Base-by-base conservation (phyloP, 2,329 filamentous ascomycete species). In the Cylindrodendrum hubeiense region DNA sequence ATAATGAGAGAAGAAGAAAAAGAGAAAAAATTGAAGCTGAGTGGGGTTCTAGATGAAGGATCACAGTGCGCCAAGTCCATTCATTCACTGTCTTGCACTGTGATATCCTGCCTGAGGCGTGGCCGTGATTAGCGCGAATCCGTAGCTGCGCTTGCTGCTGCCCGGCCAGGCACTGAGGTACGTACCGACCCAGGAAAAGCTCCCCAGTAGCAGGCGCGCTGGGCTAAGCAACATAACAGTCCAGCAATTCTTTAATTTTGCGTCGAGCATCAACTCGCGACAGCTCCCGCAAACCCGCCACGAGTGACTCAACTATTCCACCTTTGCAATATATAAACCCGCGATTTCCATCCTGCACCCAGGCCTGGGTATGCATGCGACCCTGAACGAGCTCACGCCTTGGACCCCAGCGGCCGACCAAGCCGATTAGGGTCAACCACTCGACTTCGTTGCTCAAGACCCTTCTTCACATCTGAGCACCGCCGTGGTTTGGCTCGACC, bases 1-100 rank as follows among this genome's bases (percentile, higher is more conserved):
- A 85, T 82, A 84, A 82, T 82, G 85, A 83, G 80, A 79, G 76
- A 79, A 77, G 77, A 77, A 66, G 64, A 67, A 72, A 68, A 65
- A 63, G 39, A 41, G 44, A 60, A 77, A 78, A 78, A 77, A 73
- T 74, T 72, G 63, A 54, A 62, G 61, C 58, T 34, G 52, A 50
- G 73, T 74, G 73, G 72, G 58, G 71, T 63, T 54, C 50, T 73
- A 73, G 33, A 71, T 74, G 65, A 74, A 52, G 52, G n/a, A 56
- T 54, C 0, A 75, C 72, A 72, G 73, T 75, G 66, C 8, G 7
- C 26, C 7, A 2, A 52, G 68, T 74, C 17, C 4, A 9, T 13
- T 34, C 2, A 2, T 3, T 1, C 0, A 9, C 37, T 7, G 3
- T 9, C 0, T 22, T 5, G 3, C 28, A 74, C 72, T 68, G 72